Base-by-base conservation (phyloP, 2,329 filamentous ascomycete species). In the Geosmithia morbida region DNA sequence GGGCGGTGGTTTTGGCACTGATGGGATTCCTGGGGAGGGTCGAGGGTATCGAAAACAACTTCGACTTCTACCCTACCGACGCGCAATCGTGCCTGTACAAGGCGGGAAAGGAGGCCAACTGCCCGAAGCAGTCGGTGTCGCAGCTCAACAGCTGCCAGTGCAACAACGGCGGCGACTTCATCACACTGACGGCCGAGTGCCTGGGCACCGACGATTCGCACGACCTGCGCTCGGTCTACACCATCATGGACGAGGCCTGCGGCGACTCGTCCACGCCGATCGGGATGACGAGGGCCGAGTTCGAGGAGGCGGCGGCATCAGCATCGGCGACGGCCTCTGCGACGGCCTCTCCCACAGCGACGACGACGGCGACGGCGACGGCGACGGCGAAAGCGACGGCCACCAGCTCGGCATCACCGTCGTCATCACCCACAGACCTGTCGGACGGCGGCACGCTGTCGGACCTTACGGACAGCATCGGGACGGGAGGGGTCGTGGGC, bases 141-240 rank as follows among this genome's bases (percentile, higher is more conserved):
- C 11, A 20, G 41, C 61, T 70, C 49, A 72, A 73, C 52, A 39
- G 53, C 3, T 73, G 70, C 46, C 59, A 72, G 2, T 74, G 70
- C 55, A 53, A 53, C 50, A 70, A 72, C 51, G 55, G 58, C n/a
- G 65, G 66, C 41, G 57, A 64, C 51, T 73, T 73, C 54, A 58
- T 72, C 48, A 63, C 62, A n/a, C 59, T 59, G 26, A 51, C 66
- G 7, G 70, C 69, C 1, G 48, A 48, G 3, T 74, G 70, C 54
- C 54, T 73, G 16, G 67, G 63, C 10, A 48, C 51, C 17, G 37
- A 55, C 2, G 63, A 61, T 41, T 53, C 55, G 0, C 49, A 20
- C 33, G 63, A 68, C 42, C 51, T 71, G 7, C 48, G 55, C 19
- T 54, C 55, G n/a, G 65, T 68, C 39, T 73, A 69, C 51, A 51